These are phyloP conservation scores for Elaeagnus macrophylla DNA, from an alignment of 306 rosid genomes.

Conservation along the genomic window DNA sequence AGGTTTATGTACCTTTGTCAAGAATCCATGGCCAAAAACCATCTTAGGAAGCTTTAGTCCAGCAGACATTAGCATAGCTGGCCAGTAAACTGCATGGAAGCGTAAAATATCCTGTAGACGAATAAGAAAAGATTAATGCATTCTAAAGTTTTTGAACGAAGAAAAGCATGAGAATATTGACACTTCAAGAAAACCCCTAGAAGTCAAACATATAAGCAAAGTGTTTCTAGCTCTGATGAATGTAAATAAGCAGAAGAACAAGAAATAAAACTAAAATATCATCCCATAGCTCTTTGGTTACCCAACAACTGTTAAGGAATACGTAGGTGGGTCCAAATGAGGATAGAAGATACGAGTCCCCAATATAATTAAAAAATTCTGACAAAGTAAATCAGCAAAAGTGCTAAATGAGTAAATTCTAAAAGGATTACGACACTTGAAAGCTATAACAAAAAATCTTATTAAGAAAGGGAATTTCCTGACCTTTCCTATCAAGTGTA, in stretches of 20 bases:
- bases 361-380: no score
- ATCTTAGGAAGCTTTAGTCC: conserved; percentile 80
- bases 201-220: no score
- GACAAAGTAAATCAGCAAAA: no score
- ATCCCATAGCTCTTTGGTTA: no score
- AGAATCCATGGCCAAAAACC: conserved; percentile 96
- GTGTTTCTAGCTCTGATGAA: no score
- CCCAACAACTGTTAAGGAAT: no score
- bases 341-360: no score
- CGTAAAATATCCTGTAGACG: conserved; percentile 81
- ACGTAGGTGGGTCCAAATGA: no score
- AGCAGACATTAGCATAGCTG: conserved; percentile 98
- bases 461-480: conserved; percentile 4
- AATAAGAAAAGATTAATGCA: conserved; percentile 5
- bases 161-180: neutral
- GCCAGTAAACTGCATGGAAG: conserved; percentile 97
- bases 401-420: neutral
- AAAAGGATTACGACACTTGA: neutral
- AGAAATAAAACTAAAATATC: no score
- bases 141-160: conserved; percentile 10
- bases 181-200: no score
- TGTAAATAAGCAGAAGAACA: no score
- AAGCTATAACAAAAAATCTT: neutral
- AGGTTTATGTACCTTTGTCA: conserved; percentile 71
- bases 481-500: conserved; percentile 98